Evolutionary conservation across 2,329 filamentous ascomycete genomes (phyloP), one percentile per base, ranked within the genome.

Genomic region (Alternaria burnsii): DNA sequence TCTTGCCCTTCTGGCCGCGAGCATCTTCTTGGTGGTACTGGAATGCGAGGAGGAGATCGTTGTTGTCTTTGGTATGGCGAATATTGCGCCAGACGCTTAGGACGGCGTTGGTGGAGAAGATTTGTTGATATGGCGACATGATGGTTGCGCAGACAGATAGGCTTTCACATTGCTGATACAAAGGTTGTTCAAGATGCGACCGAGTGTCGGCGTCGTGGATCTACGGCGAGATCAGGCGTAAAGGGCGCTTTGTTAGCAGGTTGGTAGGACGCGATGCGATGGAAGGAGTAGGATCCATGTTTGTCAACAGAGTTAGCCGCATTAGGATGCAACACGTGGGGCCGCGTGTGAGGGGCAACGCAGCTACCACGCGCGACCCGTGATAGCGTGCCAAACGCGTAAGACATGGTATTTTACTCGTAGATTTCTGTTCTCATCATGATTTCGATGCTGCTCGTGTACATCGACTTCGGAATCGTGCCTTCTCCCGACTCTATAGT

Each of bases 71-170:
- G 12, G 60, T 70, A 47, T 68, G 63, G 46, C 72, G 74, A 26
- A 77, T 66, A 53, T 76, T 77, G 61, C 70, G 69, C 71, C 71
- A 76, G 36, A 77, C 74, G 55, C 74, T 73, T 12, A 77, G 68
- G 14, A 77, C 71, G 42, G 71, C 68, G 66, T 75, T 71, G 26
- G 73, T 66, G 16, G 68, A 73, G 66, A 76, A 77, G 32, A 76
- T 60, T 51, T 76, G 74, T 58, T 76, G 72, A 60, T 75, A 73
- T 20, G 73, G 67, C 60, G 71, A 70, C 71, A 73, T 74, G 47
- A 11, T 69, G 52, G 41, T 46, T 58, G 59, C 57, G 61, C 53
- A 36, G 18, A 12, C 14, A 2, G 36, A 40, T 20, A 36, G 9
- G 34, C 10, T 32, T 18, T 70, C 46, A 70, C 68, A 72, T 71